Percentiles rank a stretch among this genome's conserved stretches.
phyloP scores from a whole-genome alignment of 2,329 filamentous ascomycete genomes.

The Colletotrichum somersetense region DNA sequence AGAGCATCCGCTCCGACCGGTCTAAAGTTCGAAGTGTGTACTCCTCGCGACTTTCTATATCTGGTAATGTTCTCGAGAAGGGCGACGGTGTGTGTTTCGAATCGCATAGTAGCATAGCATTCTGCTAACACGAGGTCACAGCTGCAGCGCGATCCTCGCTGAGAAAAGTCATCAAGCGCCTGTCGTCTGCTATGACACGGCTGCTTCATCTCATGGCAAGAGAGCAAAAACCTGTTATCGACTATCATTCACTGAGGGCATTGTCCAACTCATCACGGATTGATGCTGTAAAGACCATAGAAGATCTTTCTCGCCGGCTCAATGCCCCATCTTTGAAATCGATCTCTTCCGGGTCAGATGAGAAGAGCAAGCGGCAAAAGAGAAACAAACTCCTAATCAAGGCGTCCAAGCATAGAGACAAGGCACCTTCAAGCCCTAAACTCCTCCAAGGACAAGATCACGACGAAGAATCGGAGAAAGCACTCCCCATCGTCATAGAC shows the following conservation, averaged over 20 bases:
- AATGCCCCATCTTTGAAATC: slow-evolving; percentile 31
- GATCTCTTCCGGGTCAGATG: slow-evolving; percentile 9
- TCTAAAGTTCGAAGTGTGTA: slow-evolving; percentile 59
- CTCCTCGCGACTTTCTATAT: slow-evolving; percentile 54
- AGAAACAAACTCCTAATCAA: not conserved
- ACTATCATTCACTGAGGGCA: slow-evolving; percentile 61
- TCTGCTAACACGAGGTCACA: slow-evolving; percentile 43
- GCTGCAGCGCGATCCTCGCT: slow-evolving; percentile 56
- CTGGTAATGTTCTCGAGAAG: slow-evolving; percentile 57
- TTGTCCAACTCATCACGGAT: slow-evolving; percentile 61
- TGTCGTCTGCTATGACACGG: slow-evolving; percentile 57
- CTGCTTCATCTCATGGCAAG: slow-evolving; percentile 54
- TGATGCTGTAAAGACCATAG: slow-evolving; percentile 64
- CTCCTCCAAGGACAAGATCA: not conserved
- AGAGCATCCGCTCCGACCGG: slow-evolving; percentile 55
- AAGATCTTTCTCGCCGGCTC: slow-evolving; percentile 57
- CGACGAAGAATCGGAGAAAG: not conserved
- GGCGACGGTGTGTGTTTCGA: slow-evolving; percentile 60
- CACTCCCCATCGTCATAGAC: not conserved
- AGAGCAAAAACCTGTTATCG: slow-evolving; percentile 51
- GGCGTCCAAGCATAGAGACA: slow-evolving; percentile 8
- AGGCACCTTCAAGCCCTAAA: not conserved
- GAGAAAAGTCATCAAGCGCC: slow-evolving; percentile 56
- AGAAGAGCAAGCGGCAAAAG: slow-evolving; percentile 20
- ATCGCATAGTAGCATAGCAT: not conserved